Conservation (phyloP, 768 basidiomycete species). For the Postia placenta region DNA sequence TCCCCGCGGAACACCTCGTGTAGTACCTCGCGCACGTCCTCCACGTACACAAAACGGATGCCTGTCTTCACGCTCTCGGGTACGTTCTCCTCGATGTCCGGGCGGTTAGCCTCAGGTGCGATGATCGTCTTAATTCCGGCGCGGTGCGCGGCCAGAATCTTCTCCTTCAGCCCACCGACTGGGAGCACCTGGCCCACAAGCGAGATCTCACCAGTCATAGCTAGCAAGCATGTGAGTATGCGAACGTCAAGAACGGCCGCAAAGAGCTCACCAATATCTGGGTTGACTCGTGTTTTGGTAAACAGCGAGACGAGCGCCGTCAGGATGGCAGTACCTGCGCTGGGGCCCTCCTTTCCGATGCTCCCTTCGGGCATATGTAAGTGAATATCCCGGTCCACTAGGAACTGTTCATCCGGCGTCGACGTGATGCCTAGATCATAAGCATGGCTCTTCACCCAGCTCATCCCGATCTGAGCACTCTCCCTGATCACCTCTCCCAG, state of each 20-base stretch:
- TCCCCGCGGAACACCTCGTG: constrained; percentile 77
- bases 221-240: constrained; percentile 31
- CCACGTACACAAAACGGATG: constrained; percentile 92
- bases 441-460: constrained; percentile 91
- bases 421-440: constrained; percentile 82
- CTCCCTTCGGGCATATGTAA: constrained; percentile 97
- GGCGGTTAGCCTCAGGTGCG: constrained; percentile 81
- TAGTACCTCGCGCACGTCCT: constrained; percentile 86
- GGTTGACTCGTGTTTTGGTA: constrained; percentile 75
- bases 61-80: constrained; percentile 94
- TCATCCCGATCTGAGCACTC: constrained; percentile 89
- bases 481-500: constrained; percentile 97
- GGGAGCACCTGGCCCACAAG: constrained; percentile 94
- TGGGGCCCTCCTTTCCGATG: constrained; percentile 93
- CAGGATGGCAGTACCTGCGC: constrained; percentile 91
- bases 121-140: constrained; percentile 93
- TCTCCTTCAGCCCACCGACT: constrained; percentile 94
- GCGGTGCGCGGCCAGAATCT: constrained; percentile 94
- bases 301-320: constrained; percentile 90
- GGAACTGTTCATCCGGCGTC: constrained; percentile 63
- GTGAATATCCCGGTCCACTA: constrained; percentile 86
- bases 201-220: constrained; percentile 98
- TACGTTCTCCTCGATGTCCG: constrained; percentile 97
- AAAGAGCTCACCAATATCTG: constrained; percentile 72
- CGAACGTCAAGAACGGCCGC: not conserved